A percentile compares a stretch with the other conserved stretches of the same genome.
Evolutionary conservation across 352 stramenopile genomes (phyloP).

Genomic region (Elongisporangium prolatum): DNA sequence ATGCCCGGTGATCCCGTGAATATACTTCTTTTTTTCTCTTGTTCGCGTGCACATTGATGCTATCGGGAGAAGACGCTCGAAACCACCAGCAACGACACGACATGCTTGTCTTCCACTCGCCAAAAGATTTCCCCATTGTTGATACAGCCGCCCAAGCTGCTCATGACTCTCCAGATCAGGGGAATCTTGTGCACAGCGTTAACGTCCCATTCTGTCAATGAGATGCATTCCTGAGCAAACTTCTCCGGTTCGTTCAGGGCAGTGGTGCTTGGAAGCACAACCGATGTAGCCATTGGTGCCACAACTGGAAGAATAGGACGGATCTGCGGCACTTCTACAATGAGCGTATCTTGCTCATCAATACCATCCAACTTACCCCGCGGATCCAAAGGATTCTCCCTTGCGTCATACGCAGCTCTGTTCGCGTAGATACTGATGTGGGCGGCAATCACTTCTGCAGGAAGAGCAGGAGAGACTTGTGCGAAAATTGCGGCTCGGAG

Average conservation of each 20-base stretch:
- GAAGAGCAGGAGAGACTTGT: too few species aligned
- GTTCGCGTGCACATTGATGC: conserved; percentile 10
- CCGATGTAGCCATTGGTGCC: too few species aligned
- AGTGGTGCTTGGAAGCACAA: neutral
- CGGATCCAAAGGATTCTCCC: too few species aligned
- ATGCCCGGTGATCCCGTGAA: conserved; percentile 16
- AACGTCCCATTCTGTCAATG: neutral
- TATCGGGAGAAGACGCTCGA: conserved; percentile 8
- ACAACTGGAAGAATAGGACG: neutral
- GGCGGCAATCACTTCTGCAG: too few species aligned
- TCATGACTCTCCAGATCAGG: conserved; percentile 15
- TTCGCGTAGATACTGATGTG: too few species aligned
- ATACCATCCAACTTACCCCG: too few species aligned
- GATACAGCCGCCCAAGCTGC: conserved; percentile 10
- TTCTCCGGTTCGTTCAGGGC: neutral
- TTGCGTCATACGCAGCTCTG: too few species aligned
- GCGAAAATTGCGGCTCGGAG: too few species aligned
- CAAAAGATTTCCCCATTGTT: conserved; percentile 14
- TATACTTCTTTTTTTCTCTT: conserved; percentile 23
- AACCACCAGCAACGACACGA: conserved; percentile 13
- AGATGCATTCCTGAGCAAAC: neutral
- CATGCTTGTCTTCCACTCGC: conserved; percentile 18
- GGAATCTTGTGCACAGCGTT: conserved; percentile 7
- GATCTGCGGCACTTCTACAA: neutral
- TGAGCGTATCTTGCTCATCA: too few species aligned